Evolutionary conservation across 2,329 filamentous ascomycete species (phyloP).

Genomic region (Pseudogymnoascus sp.): DNA sequence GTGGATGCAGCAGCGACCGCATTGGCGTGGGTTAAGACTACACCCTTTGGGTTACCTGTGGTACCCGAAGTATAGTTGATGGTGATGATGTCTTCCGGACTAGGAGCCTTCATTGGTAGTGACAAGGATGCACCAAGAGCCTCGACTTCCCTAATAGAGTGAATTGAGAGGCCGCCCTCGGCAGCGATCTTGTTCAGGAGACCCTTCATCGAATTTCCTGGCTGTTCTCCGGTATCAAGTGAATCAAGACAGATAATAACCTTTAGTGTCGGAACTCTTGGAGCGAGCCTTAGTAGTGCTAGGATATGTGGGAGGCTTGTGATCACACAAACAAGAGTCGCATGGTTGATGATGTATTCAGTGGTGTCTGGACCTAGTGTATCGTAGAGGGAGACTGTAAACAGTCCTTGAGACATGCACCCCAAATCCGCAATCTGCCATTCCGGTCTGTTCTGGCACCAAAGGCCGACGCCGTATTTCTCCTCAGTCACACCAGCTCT

Average conservation of each 20-base stretch:
- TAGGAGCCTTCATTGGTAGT: conserved; percentile 63
- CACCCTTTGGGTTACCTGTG: conserved; percentile 75
- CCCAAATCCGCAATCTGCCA: conserved; percentile 88
- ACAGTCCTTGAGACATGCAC: conserved; percentile 79
- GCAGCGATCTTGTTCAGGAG: conserved; percentile 69
- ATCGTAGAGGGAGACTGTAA: conserved; percentile 90
- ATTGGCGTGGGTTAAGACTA: conserved; percentile 73
- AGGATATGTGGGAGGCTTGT: conserved; percentile 77
- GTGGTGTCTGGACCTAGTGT: conserved; percentile 85
- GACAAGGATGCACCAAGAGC: conserved; percentile 67
- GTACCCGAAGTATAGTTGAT: conserved; percentile 90
- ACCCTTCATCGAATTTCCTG: conserved; percentile 70
- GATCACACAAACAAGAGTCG: conserved; percentile 66
- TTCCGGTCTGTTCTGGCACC: conserved; percentile 81
- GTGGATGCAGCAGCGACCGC: conserved; percentile 66
- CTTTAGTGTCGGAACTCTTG: conserved; percentile 74
- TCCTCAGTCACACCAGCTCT: conserved; percentile 58
- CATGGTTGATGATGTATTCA: conserved; percentile 94
- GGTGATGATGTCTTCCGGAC: conserved; percentile 70
- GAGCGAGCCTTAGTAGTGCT: conserved; percentile 69
- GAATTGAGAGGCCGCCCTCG: conserved; percentile 68
- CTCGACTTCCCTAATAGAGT: conserved; percentile 76
- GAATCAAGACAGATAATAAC: conserved; percentile 82
- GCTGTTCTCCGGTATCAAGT: conserved; percentile 68
- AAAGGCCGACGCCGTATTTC: conserved; percentile 71